Evolutionary conservation across 257 asterid species (phyloP), one percentile per base, ranked within the genome.

Genomic region (Agastache rugosa): DNA sequence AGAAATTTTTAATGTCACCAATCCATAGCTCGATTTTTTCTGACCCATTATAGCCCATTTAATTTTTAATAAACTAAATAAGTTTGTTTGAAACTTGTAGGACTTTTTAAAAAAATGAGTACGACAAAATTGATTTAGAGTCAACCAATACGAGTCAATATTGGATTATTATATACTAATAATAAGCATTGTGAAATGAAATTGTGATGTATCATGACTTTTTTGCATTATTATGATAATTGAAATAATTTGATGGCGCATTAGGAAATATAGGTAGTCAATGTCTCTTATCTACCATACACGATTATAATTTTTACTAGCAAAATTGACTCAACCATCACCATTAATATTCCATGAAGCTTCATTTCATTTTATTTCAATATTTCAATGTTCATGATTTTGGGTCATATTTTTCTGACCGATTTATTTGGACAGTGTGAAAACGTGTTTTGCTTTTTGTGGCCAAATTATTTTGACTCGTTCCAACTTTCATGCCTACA

Each of bases 261-360:
- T 62, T 62, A 34, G 47, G 29, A 62, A 62, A 62, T 35, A 8
- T 31, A 35, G 47, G 67, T 34, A n/a, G 67, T 62, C 67, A 16
- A 62, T 62, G 67, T 62, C 48, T 31, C 48, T n/a, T 34, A 35
- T 62, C 67, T 8, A 16, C 44, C 67, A 7, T 16, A n/a, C 44
- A 34, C 27, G 8, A 34, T 61, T 61, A 7, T 58, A 25, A 58
- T 8, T 51, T 17, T 17, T 2, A 51, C 68, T 16, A 37, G 17
- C 63, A 62, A 17, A 50, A 19, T 62, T 63, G 81, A 80, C 79
- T 76, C 59, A 41, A 7, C 23, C 67, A 58, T 11, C 37, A 41
- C 20, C 61, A 6, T 71, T 54, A 22, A 69, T 68, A 64, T 64
- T 39, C 14, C 31, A 25, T 22, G 20, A n/a, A 15, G 50, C 66